Conservation (phyloP, 768 basidiomycete species). For the Lentinula sp. region DNA sequence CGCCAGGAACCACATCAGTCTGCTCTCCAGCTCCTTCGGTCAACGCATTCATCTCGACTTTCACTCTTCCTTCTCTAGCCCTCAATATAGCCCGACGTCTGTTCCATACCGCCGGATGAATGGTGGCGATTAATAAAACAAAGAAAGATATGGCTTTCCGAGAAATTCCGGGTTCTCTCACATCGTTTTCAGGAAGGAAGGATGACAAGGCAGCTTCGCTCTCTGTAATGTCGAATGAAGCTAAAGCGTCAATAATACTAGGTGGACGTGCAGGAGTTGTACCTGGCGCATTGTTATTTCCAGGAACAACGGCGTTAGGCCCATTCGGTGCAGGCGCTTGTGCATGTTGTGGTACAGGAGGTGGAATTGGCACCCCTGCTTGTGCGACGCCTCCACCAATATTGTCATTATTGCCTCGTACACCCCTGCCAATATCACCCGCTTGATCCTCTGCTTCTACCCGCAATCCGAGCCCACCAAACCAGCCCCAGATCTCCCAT, state of each 20-base stretch:
- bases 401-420: background rate
- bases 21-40: conserved; percentile 11
- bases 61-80: conserved; percentile 57
- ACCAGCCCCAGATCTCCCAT: conserved; percentile 71
- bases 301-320: background rate
- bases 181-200: background rate
- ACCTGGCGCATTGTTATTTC: background rate
- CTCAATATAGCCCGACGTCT: conserved; percentile 52
- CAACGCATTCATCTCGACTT: conserved; percentile 53
- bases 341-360: background rate
- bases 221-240: conserved; percentile 47
- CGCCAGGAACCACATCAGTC: conserved; percentile 22
- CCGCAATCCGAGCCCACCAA: conserved; percentile 40
- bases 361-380: background rate
- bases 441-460: conserved; percentile 14
- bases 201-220: conserved; percentile 44
- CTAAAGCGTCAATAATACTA: conserved; percentile 39
- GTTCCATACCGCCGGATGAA: conserved; percentile 75
- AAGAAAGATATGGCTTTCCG: conserved; percentile 51
- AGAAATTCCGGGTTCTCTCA: conserved; percentile 36
- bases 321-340: conserved; percentile 10
- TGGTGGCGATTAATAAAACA: conserved; percentile 48
- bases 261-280: background rate
- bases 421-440: conserved; percentile 28
- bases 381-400: background rate